These are phyloP conservation scores for Skeletonema menzelii DNA, from an alignment of 108 stramenopile genomes.

Conservation along the genomic window DNA sequence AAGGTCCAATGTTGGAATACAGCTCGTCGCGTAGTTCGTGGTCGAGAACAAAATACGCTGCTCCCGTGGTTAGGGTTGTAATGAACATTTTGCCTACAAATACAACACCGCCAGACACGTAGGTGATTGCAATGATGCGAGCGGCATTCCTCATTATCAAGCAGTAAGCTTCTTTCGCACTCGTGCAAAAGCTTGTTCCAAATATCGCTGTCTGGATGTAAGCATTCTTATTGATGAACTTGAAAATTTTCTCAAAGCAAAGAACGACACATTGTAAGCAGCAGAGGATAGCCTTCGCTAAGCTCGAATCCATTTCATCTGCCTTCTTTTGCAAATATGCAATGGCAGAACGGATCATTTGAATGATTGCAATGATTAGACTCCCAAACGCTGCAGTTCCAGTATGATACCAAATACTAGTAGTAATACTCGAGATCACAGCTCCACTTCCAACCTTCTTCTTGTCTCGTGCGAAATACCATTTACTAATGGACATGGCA, in stretches of 20 bases:
- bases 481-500: slow-evolving; percentile 68
- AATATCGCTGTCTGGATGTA: slow-evolving; percentile 94
- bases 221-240: slow-evolving; percentile 92
- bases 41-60: slow-evolving; percentile 48
- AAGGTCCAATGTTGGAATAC: slow-evolving; percentile 66
- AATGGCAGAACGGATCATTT: slow-evolving; percentile 85
- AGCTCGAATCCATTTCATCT: slow-evolving; percentile 67
- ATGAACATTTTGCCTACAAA: slow-evolving; percentile 88
- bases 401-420: slow-evolving; percentile 76
- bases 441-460: slow-evolving; percentile 63
- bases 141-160: slow-evolving; percentile 81
- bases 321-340: slow-evolving; percentile 86
- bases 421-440: slow-evolving; percentile 54
- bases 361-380: slow-evolving; percentile 89
- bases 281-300: slow-evolving; percentile 79
- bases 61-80: slow-evolving; percentile 58
- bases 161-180: slow-evolving; percentile 75
- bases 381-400: slow-evolving; percentile 97
- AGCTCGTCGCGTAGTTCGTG: slow-evolving; percentile 41
- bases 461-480: slow-evolving; percentile 89
- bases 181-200: slow-evolving; percentile 81
- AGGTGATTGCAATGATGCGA: slow-evolving; percentile 63
- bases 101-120: slow-evolving; percentile 74
- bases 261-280: slow-evolving; percentile 91
- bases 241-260: slow-evolving; percentile 79